Conservation (phyloP, 306 rosid genomes). For the Corylus avellana region DNA sequence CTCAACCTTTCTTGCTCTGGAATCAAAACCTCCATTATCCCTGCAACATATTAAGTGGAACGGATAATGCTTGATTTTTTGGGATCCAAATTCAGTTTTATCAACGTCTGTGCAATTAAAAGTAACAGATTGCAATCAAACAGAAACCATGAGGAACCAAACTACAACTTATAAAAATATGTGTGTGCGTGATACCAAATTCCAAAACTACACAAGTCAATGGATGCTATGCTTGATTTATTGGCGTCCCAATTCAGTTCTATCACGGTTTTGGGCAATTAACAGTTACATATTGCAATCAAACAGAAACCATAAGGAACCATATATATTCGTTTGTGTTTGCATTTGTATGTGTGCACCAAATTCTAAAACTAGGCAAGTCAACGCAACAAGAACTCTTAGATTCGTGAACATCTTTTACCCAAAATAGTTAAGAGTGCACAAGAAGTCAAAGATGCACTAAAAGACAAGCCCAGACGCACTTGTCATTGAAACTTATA, state of each 20-base stretch:
- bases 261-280: no score
- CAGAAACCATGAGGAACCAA: background rate
- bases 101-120: constrained; percentile 8
- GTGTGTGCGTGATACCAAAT: no score
- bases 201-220: no score
- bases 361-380: background rate
- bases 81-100: constrained; percentile 7
- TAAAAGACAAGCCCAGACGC: background rate
- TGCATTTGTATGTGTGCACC: background rate
- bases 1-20: constrained; percentile 26
- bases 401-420: background rate
- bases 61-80: constrained; percentile 5
- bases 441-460: background rate
- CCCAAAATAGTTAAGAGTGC: background rate
- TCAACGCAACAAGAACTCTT: background rate
- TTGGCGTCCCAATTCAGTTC: no score
- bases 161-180: no score
- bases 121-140: background rate
- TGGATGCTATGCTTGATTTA: background rate
- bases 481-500: background rate
- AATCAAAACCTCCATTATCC: constrained; percentile 45
- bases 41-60: constrained; percentile 10
- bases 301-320: background rate
- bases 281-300: no score
- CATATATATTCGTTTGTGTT: no score